Base-by-base conservation (phyloP, 352 stramenopile genomes). In the Phytophthora pluvialis region DNA sequence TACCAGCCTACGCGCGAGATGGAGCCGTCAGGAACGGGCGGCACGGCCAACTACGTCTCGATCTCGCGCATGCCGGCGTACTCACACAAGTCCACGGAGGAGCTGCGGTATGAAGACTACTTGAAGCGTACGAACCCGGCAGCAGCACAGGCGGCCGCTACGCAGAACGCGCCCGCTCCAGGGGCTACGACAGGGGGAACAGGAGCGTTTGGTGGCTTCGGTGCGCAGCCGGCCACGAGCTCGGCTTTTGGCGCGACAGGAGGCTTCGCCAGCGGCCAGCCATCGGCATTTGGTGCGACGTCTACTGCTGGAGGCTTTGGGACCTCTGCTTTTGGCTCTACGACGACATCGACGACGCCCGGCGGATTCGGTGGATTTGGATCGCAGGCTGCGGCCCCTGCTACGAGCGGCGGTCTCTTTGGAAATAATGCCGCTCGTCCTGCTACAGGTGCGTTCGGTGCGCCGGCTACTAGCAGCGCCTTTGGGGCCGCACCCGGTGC, bases 81-180 rank as follows among this genome's bases (percentile, higher is more conserved):
- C 55, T 46, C 78, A 29, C 83, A 91, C 78, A 93, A 93, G 64
- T 91, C 83, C 9, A 70, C 67, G 1, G 85, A 93, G 67, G 85
- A 93, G 50, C 64, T 93, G 8, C 82, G 85, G 9, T 91, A 82
- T 38, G 86, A 92, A 76, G 86, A 94, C 33, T 92, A 92, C 38
- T 54, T 91, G 45, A 93, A 93, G 71, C 81, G 81, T 36, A 89
- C 78, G 6, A 81, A 93, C 59, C 81, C 84, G 9, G 72, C 74
- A 32, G 66, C 78, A 7, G 73, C 76, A 9, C 68, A 85, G 42
- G 78, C 80, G 6, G 71, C 70, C 0, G 70, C 78, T 12, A 74
- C 68, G 28, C 55, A 83, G 51, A 87, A 86, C 33, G 75, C 73
- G 9, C 75, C 80, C 26, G 61, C 76, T 6, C 68, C 67, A 9